phyloP scores from a whole-genome alignment of 257 asterid genomes.

The Apocynum venetum region DNA sequence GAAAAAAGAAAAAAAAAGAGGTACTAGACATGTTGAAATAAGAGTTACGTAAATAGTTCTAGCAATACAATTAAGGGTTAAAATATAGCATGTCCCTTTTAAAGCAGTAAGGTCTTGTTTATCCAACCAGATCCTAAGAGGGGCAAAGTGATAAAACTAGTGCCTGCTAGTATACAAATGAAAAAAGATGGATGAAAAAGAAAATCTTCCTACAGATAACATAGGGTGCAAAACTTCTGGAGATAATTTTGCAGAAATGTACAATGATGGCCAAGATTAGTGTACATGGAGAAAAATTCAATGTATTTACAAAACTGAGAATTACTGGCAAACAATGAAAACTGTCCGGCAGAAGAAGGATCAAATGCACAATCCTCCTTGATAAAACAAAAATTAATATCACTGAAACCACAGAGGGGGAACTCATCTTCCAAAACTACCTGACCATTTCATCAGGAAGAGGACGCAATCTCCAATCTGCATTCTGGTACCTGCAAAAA shows the following conservation, averaged over 20 bases:
- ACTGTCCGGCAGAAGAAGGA: not conserved
- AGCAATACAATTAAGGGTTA: not conserved
- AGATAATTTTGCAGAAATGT: not conserved
- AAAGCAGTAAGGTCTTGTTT: not conserved
- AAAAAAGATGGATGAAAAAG: not conserved
- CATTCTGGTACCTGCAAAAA: conserved; percentile 86
- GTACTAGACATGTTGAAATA: not conserved
- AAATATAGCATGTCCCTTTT: not conserved
- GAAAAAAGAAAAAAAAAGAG: too few relatives aligned
- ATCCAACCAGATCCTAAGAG: not conserved
- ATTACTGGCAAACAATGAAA: not conserved
- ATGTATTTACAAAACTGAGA: not conserved
- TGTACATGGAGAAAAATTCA: not conserved
- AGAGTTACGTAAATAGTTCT: not conserved
- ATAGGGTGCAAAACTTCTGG: not conserved
- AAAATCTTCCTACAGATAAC: not conserved
- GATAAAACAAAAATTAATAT: not conserved
- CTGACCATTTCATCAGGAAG: conserved; percentile 86
- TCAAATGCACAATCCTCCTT: not conserved
- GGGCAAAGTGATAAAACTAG: not conserved
- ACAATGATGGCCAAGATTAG: not conserved
- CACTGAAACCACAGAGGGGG: not conserved
- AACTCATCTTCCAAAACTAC: conserved; percentile 23
- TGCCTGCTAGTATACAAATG: not conserved
- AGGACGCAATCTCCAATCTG: conserved; percentile 99